A percentile compares a stretch with the other conserved stretches of the same genome.
phyloP scores from a whole-genome alignment of 257 asterid species.

The Nemophila menziesii region DNA sequence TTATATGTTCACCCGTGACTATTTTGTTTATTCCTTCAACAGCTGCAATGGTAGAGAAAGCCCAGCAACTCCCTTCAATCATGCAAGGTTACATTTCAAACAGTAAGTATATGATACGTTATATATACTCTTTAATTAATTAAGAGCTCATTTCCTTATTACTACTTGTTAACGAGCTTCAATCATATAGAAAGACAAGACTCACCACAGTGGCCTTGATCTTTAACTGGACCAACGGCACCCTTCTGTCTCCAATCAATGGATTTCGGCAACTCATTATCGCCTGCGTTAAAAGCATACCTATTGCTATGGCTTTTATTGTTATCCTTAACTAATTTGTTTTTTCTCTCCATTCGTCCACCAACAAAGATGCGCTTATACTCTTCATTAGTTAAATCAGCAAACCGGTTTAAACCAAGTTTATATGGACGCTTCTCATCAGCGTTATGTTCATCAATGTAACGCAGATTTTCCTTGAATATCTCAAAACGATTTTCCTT shows the following conservation, averaged over 20 bases:
- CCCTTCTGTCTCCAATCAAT: slow-evolving; percentile 35
- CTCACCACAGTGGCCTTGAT: slow-evolving; percentile 22
- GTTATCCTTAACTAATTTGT: no score
- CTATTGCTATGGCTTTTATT: background rate
- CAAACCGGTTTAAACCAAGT: background rate
- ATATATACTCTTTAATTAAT: no score
- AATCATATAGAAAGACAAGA: background rate
- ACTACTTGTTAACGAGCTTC: background rate
- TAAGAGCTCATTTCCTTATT: background rate
- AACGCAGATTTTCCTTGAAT: background rate
- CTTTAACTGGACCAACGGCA: slow-evolving; percentile 18
- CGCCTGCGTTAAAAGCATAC: slow-evolving; percentile 23
- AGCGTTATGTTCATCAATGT: background rate
- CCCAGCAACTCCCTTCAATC: background rate
- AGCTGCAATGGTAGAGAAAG: background rate
- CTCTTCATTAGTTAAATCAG: background rate
- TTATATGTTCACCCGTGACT: background rate
- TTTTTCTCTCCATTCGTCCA: background rate
- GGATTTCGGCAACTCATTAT: slow-evolving; percentile 48
- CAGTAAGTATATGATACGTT: no score
- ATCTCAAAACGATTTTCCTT: background rate
- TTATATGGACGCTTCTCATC: background rate
- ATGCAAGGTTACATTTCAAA: background rate
- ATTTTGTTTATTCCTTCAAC: background rate
- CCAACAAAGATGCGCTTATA: background rate